Evolutionary conservation across 1,139 yeast genomes (phyloP).

Genomic region (Pichia sp.): DNA sequence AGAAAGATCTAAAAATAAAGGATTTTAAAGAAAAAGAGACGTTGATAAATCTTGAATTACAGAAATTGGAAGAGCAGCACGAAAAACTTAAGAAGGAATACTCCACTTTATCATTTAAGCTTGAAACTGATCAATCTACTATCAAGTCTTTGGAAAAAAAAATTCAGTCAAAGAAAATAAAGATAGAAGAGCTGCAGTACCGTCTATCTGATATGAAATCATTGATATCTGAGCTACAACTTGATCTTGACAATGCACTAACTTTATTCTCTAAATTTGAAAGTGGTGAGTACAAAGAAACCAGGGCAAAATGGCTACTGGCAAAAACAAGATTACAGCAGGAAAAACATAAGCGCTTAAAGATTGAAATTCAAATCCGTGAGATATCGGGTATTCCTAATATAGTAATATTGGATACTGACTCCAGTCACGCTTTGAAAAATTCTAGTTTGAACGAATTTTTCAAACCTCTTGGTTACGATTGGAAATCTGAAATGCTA

Average conservation of each 20-base stretch:
- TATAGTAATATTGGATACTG: slow-evolving; percentile 2
- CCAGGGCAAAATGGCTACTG: slow-evolving; percentile 1
- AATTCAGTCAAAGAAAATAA: background rate
- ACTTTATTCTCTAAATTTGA: slow-evolving; percentile 11
- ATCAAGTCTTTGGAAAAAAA: background rate
- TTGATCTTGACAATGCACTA: slow-evolving; percentile 8
- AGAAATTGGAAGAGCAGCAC: background rate
- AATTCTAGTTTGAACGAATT: slow-evolving; percentile 6
- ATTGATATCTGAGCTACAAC: slow-evolving; percentile 7
- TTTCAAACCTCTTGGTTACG: slow-evolving; percentile 5
- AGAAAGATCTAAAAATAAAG: background rate
- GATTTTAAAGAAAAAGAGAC: background rate
- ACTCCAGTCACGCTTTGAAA: background rate
- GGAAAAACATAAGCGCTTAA: slow-evolving; percentile 15
- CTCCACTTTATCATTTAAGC: background rate
- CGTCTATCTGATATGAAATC: slow-evolving; percentile 7
- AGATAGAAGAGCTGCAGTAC: background rate
- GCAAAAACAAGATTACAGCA: background rate
- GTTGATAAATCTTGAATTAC: background rate
- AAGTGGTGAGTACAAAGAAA: slow-evolving; percentile 6
- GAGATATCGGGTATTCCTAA: slow-evolving; percentile 16
- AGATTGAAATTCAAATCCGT: slow-evolving; percentile 16
- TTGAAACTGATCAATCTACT: background rate
- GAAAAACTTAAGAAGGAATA: background rate
- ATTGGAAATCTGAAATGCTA: slow-evolving; percentile 11